phyloP scores from a whole-genome alignment of 1,139 yeast genomes.

The Geotrichum histeridarum region DNA sequence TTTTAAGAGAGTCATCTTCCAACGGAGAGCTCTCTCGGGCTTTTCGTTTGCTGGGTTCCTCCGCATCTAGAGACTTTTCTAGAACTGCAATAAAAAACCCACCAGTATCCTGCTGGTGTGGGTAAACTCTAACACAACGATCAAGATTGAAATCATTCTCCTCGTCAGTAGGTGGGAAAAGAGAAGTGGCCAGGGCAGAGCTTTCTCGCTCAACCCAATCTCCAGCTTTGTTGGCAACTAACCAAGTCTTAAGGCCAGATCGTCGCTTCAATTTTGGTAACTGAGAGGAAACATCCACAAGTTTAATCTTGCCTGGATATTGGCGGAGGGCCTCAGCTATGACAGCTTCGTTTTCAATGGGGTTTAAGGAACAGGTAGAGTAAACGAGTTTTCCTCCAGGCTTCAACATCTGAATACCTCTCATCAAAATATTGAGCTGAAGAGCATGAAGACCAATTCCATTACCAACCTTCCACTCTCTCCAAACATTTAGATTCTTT shows the following conservation, averaged over 20 bases:
- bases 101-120: slow-evolving; percentile 96
- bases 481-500: slow-evolving; percentile 94
- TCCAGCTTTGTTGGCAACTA: slow-evolving; percentile 77
- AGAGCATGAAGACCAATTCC: slow-evolving; percentile 84
- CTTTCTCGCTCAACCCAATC: slow-evolving; percentile 44
- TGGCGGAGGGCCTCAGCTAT: slow-evolving; percentile 85
- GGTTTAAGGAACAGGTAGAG: slow-evolving; percentile 93
- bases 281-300: slow-evolving; percentile 67
- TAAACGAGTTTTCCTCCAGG: slow-evolving; percentile 91
- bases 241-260: slow-evolving; percentile 75
- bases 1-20: slow-evolving; percentile 31
- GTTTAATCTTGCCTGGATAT: slow-evolving; percentile 54
- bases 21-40: slow-evolving; percentile 33
- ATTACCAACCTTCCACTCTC: slow-evolving; percentile 85
- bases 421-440: slow-evolving; percentile 78
- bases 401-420: slow-evolving; percentile 86
- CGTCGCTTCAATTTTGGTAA: slow-evolving; percentile 76
- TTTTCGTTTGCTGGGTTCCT: slow-evolving; percentile 26
- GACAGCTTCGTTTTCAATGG: slow-evolving; percentile 96
- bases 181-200: slow-evolving; percentile 50
- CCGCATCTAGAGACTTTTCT: slow-evolving; percentile 52
- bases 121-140: slow-evolving; percentile 87
- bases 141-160: slow-evolving; percentile 64
- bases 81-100: slow-evolving; percentile 94
- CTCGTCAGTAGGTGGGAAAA: slow-evolving; percentile 78